Base-by-base conservation (phyloP, 805 yeast genomes). In the Cyberlindnera samutprakarnensis region DNA sequence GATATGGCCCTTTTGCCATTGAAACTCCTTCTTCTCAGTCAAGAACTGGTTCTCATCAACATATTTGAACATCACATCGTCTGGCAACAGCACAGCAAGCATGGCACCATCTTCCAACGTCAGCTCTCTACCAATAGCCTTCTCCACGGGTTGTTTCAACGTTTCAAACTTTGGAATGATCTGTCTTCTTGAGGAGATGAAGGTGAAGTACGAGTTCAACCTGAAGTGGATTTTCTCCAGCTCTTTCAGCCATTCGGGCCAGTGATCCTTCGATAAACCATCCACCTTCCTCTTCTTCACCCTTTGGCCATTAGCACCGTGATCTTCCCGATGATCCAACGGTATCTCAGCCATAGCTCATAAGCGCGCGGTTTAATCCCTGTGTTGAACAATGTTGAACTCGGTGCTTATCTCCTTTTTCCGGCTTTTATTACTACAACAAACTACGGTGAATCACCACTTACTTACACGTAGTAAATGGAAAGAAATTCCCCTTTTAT, bases 11-110 rank as follows among this genome's bases (percentile, higher is more conserved):
- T 56, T 51, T 4, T 57, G 53, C 42, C 56, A 60, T 27, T 52
- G 54, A 42, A 56, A 59, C 25, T 52, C 51, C 39, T 61, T 60
- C 22, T 58, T 50, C 36, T 60, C 66, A 3, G 54, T 49, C 6
- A 52, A 53, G 9, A 76, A 49, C 43, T 78, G 88, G 46, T 79
- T 78, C 50, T 80, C 86, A 52, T 88, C 95, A 27, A 81, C 76
- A 51, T 83, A 88, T 31, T 75, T 82, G 46, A 78, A 77, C 2
- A 75, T 59, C 10, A 83, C 71, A 30, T 82, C 90, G 18, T 69
- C 61, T 0, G 95, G 95, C 2, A 83, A 52, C 7, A 87, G 47
- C 7, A 61, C 67, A 27, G 66, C 70, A 20, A 88, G 65, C 35
- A 67, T 64, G 2, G 94, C 83, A 22, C 81, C 66, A 51, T 85